phyloP scores from a whole-genome alignment of 1,139 yeast species.

The Trichomonascaceae sp. region DNA sequence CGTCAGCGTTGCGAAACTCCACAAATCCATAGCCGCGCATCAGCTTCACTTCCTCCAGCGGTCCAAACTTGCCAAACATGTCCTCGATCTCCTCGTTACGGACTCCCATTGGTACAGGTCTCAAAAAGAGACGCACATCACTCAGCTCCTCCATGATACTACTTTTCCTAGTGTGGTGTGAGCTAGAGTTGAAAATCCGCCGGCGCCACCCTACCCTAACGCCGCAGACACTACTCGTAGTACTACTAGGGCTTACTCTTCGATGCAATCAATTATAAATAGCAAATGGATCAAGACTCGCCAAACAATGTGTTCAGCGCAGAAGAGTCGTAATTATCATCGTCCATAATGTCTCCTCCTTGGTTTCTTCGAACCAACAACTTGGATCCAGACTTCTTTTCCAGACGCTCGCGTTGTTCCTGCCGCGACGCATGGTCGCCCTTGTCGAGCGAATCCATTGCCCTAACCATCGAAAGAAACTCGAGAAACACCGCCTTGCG shows the following conservation, averaged over 20 bases:
- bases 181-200: no score
- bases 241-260: no score
- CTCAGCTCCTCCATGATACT: neutral
- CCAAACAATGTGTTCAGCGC: slow-evolving; percentile 11
- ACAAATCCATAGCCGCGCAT: slow-evolving; percentile 79
- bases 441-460: slow-evolving; percentile 23
- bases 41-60: slow-evolving; percentile 49
- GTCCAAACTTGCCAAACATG: slow-evolving; percentile 53
- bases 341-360: slow-evolving; percentile 49
- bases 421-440: slow-evolving; percentile 31
- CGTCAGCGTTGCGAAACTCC: slow-evolving; percentile 35
- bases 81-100: slow-evolving; percentile 39
- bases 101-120: neutral
- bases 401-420: slow-evolving; percentile 26
- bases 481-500: slow-evolving; percentile 65
- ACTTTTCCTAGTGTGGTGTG: no score
- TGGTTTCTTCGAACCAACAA: slow-evolving; percentile 34
- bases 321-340: slow-evolving; percentile 16
- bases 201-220: no score
- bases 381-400: slow-evolving; percentile 18
- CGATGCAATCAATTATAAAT: no score
- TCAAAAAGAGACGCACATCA: neutral
- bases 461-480: slow-evolving; percentile 33
- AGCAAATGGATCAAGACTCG: slow-evolving; percentile 2
- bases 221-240: no score